A percentile compares a stretch with the other conserved stretches of the same genome.
These are phyloP conservation scores for Cardiospermum halicacabum DNA, from an alignment of 345 rosid species.

Conservation along the genomic window DNA sequence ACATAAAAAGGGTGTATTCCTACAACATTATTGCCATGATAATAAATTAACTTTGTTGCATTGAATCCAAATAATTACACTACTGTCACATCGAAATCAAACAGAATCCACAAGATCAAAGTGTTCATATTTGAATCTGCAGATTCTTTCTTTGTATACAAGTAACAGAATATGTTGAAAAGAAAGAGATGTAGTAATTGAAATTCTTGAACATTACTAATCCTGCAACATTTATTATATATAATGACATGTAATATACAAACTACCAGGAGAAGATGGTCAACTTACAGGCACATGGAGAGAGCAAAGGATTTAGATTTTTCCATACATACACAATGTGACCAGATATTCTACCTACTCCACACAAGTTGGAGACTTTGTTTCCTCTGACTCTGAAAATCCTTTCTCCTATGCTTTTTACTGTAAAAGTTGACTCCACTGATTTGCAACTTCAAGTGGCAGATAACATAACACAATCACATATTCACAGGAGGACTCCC, in stretches of 20 bases:
- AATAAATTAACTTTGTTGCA: no score
- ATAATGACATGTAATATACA: slow-evolving; percentile 10
- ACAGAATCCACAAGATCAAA: no score
- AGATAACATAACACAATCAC: slow-evolving; percentile 18
- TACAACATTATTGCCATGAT: no score
- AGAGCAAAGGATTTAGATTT: not conserved
- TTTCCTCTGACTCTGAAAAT: not conserved
- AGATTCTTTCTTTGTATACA: no score
- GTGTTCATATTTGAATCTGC: no score
- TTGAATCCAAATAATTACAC: no score
- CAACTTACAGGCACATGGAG: not conserved
- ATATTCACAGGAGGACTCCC: slow-evolving; percentile 65
- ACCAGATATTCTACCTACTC: not conserved
- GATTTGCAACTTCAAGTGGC: slow-evolving; percentile 4
- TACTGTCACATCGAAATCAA: no score
- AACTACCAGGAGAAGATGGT: not conserved
- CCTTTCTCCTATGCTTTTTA: slow-evolving; percentile 5
- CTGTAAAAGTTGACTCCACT: slow-evolving; percentile 6
- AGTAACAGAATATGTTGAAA: no score
- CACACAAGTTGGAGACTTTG: not conserved
- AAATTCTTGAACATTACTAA: not conserved
- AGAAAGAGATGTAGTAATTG: no score
- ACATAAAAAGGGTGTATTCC: no score
- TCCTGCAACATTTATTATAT: not conserved
- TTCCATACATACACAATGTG: slow-evolving; percentile 4